These are phyloP conservation scores for Lactifluus pinguis DNA, from an alignment of 768 basidiomycete genomes.

Conservation along the genomic window DNA sequence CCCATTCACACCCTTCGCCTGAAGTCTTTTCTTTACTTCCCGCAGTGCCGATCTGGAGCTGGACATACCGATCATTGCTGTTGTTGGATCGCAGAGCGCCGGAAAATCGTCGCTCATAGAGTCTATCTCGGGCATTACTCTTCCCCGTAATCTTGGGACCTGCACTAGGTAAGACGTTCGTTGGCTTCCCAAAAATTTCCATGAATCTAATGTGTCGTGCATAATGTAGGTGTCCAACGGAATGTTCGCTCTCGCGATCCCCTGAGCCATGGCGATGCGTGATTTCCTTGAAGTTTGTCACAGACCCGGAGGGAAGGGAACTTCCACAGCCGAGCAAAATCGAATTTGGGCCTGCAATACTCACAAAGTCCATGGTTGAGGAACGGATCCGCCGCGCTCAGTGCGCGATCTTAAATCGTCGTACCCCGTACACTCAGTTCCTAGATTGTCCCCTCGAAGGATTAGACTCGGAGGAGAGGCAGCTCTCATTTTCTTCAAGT, in stretches of 20 bases:
- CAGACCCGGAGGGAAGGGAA: constrained; percentile 21
- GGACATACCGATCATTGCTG: constrained; percentile 64
- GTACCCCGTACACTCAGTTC: constrained; percentile 26
- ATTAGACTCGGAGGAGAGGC: not conserved
- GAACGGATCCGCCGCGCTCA: constrained; percentile 61
- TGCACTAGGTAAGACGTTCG: constrained; percentile 49
- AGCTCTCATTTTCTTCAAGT: constrained; percentile 31
- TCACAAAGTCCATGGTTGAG: constrained; percentile 45
- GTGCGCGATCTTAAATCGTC: constrained; percentile 55
- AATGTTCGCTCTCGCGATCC: constrained; percentile 27
- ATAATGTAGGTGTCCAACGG: constrained; percentile 29
- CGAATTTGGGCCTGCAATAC: constrained; percentile 32
- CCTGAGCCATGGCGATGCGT: constrained; percentile 27
- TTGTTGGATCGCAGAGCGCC: constrained; percentile 66
- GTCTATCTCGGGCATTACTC: constrained; percentile 60
- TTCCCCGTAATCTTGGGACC: constrained; percentile 62
- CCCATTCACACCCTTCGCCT: not conserved
- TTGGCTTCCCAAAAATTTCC: not conserved
- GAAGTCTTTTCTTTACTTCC: not conserved
- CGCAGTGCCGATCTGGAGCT: constrained; percentile 58
- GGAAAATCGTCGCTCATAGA: constrained; percentile 77
- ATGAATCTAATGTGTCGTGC: not conserved
- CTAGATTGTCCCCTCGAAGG: constrained; percentile 30
- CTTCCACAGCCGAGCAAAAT: constrained; percentile 29
- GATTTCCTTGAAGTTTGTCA: constrained; percentile 26